Evolutionary conservation across 2,329 filamentous ascomycete genomes (phyloP).

Genomic region (Pseudogymnoascus sp.): DNA sequence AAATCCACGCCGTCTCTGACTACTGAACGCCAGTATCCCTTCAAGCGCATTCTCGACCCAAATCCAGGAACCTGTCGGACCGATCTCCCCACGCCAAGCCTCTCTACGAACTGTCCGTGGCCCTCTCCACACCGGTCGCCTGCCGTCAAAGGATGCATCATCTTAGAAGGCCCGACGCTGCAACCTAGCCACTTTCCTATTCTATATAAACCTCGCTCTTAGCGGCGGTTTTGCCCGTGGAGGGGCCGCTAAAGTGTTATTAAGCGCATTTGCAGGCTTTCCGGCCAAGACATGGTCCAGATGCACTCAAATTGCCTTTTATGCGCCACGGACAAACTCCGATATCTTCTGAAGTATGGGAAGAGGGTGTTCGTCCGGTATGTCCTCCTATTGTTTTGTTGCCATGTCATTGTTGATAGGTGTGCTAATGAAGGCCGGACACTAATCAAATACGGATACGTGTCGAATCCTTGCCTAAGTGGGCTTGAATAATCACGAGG

Average conservation of each 20-base stretch:
- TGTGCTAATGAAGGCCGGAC: neutral
- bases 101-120: neutral
- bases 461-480: neutral
- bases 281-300: neutral
- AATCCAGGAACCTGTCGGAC: neutral
- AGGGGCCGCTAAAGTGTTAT: neutral
- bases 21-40: neutral
- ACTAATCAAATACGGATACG: neutral
- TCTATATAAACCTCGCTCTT: slow-evolving; percentile 1
- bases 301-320: neutral
- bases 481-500: neutral
- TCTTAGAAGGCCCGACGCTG: neutral
- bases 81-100: neutral
- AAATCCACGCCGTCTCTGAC: neutral
- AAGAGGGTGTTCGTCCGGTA: neutral
- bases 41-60: neutral
- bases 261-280: neutral
- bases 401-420: neutral
- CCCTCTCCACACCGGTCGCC: neutral
- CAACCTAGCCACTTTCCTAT: neutral
- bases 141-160: neutral
- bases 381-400: neutral
- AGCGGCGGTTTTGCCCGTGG: neutral
- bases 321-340: neutral
- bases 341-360: neutral